A percentile compares a stretch with the other conserved stretches of the same genome.
phyloP scores from a whole-genome alignment of 306 rosid genomes.

The Trifolium pratense region DNA sequence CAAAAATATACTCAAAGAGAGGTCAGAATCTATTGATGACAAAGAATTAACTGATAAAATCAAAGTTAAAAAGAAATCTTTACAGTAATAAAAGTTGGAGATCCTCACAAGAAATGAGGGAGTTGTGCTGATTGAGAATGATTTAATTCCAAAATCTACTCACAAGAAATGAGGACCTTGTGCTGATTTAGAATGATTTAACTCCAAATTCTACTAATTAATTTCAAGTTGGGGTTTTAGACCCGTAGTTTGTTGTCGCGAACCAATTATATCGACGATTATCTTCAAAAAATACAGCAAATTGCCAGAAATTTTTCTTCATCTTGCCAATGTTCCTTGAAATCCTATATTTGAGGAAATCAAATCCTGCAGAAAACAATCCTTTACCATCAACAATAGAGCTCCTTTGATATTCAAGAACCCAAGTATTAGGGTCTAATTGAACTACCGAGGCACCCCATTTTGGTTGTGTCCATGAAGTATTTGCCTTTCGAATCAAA shows the following conservation, averaged over 20 bases:
- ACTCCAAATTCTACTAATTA: slow-evolving; percentile 20
- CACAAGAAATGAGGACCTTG: slow-evolving; percentile 63
- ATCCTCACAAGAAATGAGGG: slow-evolving; percentile 87
- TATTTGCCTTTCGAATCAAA: slow-evolving; percentile 60
- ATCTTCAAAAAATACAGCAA: slow-evolving; percentile 48
- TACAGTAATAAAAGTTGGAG: neutral
- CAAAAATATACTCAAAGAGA: too few species aligned
- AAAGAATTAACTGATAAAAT: slow-evolving; percentile 17
- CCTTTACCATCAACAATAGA: slow-evolving; percentile 51
- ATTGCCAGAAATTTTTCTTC: slow-evolving; percentile 59
- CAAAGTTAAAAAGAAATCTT: too few species aligned
- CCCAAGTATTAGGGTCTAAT: slow-evolving; percentile 80
- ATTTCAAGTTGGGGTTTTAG: slow-evolving; percentile 62
- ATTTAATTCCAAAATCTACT: too few species aligned
- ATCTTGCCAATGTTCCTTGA: slow-evolving; percentile 49
- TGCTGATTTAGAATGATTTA: slow-evolving; percentile 21
- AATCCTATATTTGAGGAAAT: slow-evolving; percentile 51
- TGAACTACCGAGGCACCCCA: slow-evolving; percentile 86
- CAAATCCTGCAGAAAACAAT: slow-evolving; percentile 49
- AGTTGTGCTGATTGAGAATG: too few species aligned
- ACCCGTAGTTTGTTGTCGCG: slow-evolving; percentile 24
- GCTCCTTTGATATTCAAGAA: slow-evolving; percentile 76
- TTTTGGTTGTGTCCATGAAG: slow-evolving; percentile 70
- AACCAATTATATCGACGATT: slow-evolving; percentile 19
- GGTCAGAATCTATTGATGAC: neutral